Conservation (phyloP, 2,329 filamentous ascomycete genomes). For the Xylaria sp. region DNA sequence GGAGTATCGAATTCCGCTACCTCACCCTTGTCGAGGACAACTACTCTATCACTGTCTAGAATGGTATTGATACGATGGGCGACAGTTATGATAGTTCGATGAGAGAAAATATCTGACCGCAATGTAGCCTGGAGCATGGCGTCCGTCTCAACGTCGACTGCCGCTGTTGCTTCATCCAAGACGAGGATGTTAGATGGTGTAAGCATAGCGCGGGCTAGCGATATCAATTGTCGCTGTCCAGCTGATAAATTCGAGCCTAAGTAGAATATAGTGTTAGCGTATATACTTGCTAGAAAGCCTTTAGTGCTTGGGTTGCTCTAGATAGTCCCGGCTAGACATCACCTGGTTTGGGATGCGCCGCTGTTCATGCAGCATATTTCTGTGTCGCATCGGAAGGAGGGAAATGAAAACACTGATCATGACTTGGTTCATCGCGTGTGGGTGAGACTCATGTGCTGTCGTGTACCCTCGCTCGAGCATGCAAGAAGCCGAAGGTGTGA, state of each 20-base stretch:
- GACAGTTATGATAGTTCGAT: conserved; percentile 97
- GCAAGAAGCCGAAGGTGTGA: conserved; percentile 38
- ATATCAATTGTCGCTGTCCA: conserved; percentile 92
- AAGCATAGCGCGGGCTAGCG: conserved; percentile 88
- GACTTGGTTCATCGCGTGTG: conserved; percentile 21
- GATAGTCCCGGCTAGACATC: neutral
- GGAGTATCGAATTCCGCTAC: conserved; percentile 95
- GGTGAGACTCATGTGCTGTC: conserved; percentile 25
- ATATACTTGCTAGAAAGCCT: conserved; percentile 6
- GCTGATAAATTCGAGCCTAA: conserved; percentile 92
- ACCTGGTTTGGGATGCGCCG: neutral
- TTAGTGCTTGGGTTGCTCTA: neutral
- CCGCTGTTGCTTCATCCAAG: conserved; percentile 92
- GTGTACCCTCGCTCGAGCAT: conserved; percentile 31
- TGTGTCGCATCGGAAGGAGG: conserved; percentile 47
- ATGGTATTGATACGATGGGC: conserved; percentile 99
- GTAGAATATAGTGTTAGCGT: conserved; percentile 32
- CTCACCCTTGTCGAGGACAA: conserved; percentile 88
- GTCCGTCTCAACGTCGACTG: conserved; percentile 71
- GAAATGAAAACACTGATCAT: conserved; percentile 5
- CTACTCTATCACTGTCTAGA: conserved; percentile 83
- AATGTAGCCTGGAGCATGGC: conserved; percentile 69
- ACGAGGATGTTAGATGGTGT: conserved; percentile 97
- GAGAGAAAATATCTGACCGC: conserved; percentile 73
- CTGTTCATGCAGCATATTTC: conserved; percentile 27